Evolutionary conservation across 805 yeast genomes (phyloP).

Genomic region (Candida bentonensis): DNA sequence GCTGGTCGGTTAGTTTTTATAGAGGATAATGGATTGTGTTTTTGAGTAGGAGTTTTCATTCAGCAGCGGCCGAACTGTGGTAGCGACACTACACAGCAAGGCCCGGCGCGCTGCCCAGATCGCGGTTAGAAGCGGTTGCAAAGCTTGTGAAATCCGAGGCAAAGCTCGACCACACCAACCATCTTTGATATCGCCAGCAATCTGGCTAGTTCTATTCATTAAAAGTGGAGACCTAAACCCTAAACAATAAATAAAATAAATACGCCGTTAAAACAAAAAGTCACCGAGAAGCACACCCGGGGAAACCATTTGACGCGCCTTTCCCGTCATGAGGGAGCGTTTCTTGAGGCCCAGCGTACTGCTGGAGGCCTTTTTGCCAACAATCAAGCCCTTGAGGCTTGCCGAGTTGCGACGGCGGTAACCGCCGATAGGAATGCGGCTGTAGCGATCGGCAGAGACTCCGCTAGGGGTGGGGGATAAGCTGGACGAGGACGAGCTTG

Average conservation of each 20-base stretch:
- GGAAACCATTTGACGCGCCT: constrained; percentile 11
- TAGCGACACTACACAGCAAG: no score
- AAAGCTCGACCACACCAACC: no score
- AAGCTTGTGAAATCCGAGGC: no score
- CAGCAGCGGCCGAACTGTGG: no score
- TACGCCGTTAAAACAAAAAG: background rate
- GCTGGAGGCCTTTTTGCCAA: background rate
- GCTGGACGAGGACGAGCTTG: background rate
- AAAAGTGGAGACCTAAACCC: constrained; percentile 1
- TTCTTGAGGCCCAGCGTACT: constrained; percentile 5
- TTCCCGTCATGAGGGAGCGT: constrained; percentile 12
- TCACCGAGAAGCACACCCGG: background rate
- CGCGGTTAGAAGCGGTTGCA: no score
- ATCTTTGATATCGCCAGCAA: no score
- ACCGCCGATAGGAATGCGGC: constrained; percentile 13
- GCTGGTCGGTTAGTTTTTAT: background rate
- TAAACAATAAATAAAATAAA: background rate
- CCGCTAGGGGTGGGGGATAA: constrained; percentile 9
- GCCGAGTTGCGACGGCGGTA: constrained; percentile 9
- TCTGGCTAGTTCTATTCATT: background rate
- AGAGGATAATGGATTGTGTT: no score
- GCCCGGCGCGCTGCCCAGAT: no score
- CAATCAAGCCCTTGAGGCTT: background rate
- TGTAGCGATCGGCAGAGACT: constrained; percentile 7
- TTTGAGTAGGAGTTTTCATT: no score